Evolutionary conservation across 208 protist species (phyloP), one percentile per base, ranked within the genome.

Genomic region (Leishmania martiniquensis): DNA sequence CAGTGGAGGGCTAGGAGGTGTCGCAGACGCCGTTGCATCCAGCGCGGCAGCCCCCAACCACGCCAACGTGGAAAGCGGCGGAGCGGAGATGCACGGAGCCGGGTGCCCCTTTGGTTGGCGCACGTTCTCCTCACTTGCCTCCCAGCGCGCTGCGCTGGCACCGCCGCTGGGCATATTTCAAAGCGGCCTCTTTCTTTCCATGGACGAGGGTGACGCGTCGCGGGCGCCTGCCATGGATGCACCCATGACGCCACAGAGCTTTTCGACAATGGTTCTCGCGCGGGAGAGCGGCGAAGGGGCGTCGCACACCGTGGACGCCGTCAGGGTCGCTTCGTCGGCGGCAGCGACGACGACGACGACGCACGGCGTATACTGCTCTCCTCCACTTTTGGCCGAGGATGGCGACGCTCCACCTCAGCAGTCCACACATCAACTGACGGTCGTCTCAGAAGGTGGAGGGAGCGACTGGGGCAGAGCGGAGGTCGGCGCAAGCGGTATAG

Each of bases 211-310:
- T 15, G 72, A 86, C 20, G 84, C 76, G 42, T 12, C 75, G 52
- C 69, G 37, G 68, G 15, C 75, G 0, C 25, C 49, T 42, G 76
- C 83, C 32, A 47, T 86, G 66, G 83, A 87, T 60, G 85, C 71
- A 54, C 88, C 88, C 34, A 91, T 91, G 82, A 91, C 88, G 29
- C 83, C 85, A n/a, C 81, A 89, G 69, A 85, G 83, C 47, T 91
- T 84, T 71, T 88, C 82, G 0, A 83, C 82, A 20, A 62, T 89
- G 68, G 5, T 76, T 32, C 77, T 77, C 67, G 72, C 52, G 5
- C 77, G 74, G 39, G 72, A 76, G 51, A 65, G 22, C 74, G 68
- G 67, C 39, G 74, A 79, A 66, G 13, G 77, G 34, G 22, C n/a
- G 37, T 51, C 72, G 71, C 45, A n/a, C 45, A 25, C 32, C 49